Conservation (phyloP, 768 basidiomycete species). For the Lactarius sp. region DNA sequence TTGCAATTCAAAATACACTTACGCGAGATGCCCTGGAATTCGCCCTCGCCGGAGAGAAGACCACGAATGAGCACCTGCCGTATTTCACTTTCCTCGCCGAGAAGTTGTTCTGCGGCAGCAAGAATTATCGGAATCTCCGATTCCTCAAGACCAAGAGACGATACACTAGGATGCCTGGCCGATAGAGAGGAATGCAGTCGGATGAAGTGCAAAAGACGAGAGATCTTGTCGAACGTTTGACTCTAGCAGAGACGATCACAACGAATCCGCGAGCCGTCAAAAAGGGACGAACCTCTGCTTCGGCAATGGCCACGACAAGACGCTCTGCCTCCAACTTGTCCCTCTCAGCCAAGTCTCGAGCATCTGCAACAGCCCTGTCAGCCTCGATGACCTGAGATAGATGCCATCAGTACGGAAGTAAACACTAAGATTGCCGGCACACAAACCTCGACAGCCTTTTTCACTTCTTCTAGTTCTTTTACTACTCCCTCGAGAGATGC, state of each 20-base stretch:
- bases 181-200: slow-evolving; percentile 51
- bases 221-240: slow-evolving; percentile 39
- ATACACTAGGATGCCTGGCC: slow-evolving; percentile 40
- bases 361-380: slow-evolving; percentile 53
- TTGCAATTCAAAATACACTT: slow-evolving; percentile 29
- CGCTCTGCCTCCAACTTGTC: slow-evolving; percentile 54
- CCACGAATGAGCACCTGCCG: slow-evolving; percentile 51
- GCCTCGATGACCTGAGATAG: slow-evolving; percentile 53
- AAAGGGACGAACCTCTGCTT: slow-evolving; percentile 48
- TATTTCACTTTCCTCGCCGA: slow-evolving; percentile 48
- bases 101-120: slow-evolving; percentile 47
- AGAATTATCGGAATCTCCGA: slow-evolving; percentile 53
- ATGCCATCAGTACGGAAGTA: slow-evolving; percentile 1
- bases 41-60: slow-evolving; percentile 54
- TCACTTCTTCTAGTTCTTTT: slow-evolving; percentile 80
- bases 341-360: slow-evolving; percentile 49
- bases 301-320: slow-evolving; percentile 50
- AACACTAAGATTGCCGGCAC: neutral
- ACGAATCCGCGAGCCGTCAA: neutral
- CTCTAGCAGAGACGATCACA: slow-evolving; percentile 35
- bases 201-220: slow-evolving; percentile 53
- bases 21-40: slow-evolving; percentile 63
- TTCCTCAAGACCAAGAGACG: slow-evolving; percentile 42
- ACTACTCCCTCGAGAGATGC: slow-evolving; percentile 70
- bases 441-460: slow-evolving; percentile 77